These are phyloP conservation scores for Corrigiola litoralis DNA, from an alignment of 179 eudicot species.

Conservation along the genomic window DNA sequence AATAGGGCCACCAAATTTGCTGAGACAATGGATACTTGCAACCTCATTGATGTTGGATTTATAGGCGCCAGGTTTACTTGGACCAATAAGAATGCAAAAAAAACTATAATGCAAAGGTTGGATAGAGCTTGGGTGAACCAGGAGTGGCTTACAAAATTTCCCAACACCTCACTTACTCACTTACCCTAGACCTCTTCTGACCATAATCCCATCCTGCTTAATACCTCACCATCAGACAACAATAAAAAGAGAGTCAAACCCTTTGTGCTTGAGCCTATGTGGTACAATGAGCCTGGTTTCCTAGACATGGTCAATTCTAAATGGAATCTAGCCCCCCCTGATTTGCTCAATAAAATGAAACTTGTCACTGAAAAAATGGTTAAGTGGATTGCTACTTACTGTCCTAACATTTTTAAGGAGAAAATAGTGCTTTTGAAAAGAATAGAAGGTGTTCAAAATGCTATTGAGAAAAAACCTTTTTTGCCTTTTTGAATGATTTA, in stretches of 20 bases:
- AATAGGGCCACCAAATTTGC: background rate
- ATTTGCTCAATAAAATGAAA: no score
- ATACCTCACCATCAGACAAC: background rate
- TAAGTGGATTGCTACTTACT: background rate
- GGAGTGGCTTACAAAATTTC: background rate
- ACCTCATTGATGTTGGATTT: background rate
- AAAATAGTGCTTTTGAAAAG: background rate
- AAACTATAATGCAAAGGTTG: background rate
- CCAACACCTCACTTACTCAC: background rate
- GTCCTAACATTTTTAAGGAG: no score
- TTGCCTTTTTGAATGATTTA: no score
- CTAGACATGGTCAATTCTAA: background rate
- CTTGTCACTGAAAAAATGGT: no score
- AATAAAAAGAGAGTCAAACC: no score
- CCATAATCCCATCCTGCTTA: background rate
- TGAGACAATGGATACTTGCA: background rate
- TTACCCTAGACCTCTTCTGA: background rate
- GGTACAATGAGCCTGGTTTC: background rate
- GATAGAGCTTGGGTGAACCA: background rate
- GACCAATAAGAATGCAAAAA: no score
- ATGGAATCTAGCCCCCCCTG: background rate
- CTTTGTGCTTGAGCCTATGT: background rate
- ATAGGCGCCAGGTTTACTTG: background rate
- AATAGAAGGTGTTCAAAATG: background rate
- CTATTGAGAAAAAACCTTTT: no score